phyloP scores from a whole-genome alignment of 2,329 filamentous ascomycete genomes.

The Neurospora sp. region DNA sequence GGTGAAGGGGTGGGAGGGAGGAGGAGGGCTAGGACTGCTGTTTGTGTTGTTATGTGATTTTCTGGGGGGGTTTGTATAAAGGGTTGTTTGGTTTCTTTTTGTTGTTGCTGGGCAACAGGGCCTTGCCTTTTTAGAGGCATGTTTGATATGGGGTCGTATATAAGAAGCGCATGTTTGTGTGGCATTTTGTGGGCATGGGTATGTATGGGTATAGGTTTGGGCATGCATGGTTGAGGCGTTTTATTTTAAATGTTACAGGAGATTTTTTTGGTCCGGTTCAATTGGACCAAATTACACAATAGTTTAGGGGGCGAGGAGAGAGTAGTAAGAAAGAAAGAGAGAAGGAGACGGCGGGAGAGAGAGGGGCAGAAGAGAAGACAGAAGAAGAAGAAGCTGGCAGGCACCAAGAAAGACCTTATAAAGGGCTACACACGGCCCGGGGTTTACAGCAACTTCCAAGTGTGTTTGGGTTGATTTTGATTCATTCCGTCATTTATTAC shows the following conservation, averaged over 20 bases:
- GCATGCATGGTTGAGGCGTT: neutral
- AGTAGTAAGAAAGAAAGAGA: too few relatives aligned
- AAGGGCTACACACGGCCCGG: too few relatives aligned
- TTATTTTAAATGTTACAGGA: neutral
- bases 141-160: neutral
- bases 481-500: too few relatives aligned
- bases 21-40: constrained; percentile 15
- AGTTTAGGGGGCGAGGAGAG: neutral
- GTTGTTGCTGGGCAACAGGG: neutral
- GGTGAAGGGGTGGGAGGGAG: constrained; percentile 20
- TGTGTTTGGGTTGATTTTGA: too few relatives aligned
- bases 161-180: neutral
- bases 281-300: neutral
- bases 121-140: neutral
- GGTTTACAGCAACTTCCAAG: too few relatives aligned
- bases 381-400: too few relatives aligned
- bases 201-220: neutral
- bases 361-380: too few relatives aligned
- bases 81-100: neutral
- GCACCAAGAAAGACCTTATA: too few relatives aligned
- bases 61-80: neutral
- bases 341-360: too few relatives aligned
- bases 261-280: neutral
- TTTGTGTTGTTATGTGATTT: constrained; percentile 17
- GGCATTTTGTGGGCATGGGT: neutral